phyloP scores from a whole-genome alignment of 78 protist species.

The Dictyostelium capitatum region DNA sequence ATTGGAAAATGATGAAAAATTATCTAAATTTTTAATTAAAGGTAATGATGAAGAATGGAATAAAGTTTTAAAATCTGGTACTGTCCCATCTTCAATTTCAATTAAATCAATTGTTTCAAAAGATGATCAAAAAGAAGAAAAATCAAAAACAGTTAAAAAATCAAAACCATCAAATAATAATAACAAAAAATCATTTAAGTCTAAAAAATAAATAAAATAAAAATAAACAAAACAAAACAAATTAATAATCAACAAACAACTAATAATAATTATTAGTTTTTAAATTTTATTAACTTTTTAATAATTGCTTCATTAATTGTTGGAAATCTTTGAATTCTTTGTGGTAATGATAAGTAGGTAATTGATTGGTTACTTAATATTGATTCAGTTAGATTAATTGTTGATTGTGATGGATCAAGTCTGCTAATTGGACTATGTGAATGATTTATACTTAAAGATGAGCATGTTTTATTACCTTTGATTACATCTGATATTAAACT shows the following conservation, averaged over 20 bases:
- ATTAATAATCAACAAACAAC: background rate
- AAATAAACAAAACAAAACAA: background rate
- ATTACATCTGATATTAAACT: too few species aligned
- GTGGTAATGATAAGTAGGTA: background rate
- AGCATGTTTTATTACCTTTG: too few species aligned
- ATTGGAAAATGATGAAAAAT: background rate
- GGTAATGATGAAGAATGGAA: constrained; percentile 63
- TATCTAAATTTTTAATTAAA: constrained; percentile 20
- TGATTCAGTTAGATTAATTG: background rate
- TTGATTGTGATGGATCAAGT: background rate
- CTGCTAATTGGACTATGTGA: too few species aligned
- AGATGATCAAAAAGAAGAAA: constrained; percentile 4
- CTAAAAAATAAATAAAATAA: background rate
- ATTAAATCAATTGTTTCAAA: constrained; percentile 20
- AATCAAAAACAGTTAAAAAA: background rate
- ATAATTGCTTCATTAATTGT: background rate
- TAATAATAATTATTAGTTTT: background rate
- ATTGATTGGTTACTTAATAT: background rate
- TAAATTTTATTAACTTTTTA: background rate
- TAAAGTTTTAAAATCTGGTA: constrained; percentile 39
- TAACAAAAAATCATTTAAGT: background rate
- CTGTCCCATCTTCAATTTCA: constrained; percentile 8
- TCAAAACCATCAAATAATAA: background rate
- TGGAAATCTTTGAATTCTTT: background rate
- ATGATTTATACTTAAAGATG: too few species aligned